Base-by-base conservation (phyloP, 2,329 filamentous ascomycete genomes). In the Xylaria sp. region DNA sequence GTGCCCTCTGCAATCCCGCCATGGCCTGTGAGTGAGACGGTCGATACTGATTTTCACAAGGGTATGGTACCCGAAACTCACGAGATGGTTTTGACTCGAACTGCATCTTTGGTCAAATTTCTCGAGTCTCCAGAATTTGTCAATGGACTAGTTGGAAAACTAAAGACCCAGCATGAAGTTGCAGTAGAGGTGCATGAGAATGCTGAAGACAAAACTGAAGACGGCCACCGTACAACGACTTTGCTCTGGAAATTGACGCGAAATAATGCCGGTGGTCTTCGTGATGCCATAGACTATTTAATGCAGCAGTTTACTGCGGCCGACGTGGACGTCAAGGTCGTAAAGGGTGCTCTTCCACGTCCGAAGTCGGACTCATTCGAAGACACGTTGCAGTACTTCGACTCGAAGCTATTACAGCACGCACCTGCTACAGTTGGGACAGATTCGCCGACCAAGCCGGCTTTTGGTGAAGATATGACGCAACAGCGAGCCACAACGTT, bases 281-380 rank as follows among this genome's bases (percentile, higher is more conserved):
- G 96, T 75, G 96, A 99, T 81, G 96, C 96, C 57, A 96, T 98
- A 76, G 96, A 99, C 76, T 97, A 97, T 79, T 85, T 99, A 74
- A 92, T 96, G 75, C 90, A 93, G 52, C 90, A 94, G 70, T 89
- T 98, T 70, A 92, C 97, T 33, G 91, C 93, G 54, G 92, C 94
- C 56, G 92, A 93, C n/a, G 89, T 98, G n/a, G 94, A 98, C 76
- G 88, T 91, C 10, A 92, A 88, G 66, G 91, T 94, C 51, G 90
- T 98, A 77, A 97, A 97, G 80, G 96, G 96, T 62, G 91, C 94
- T n/a, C 96, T 98, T 73, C 94, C 95, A 23, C 92, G 96, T n/a
- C 96, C 96, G 71, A 98, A 98, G 84, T 98, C 96, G 0, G 96
- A 99, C 80, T 98, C 96, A 0, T 99, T 99, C 73, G 96, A 99